Evolutionary conservation across 2,329 filamentous ascomycete genomes (phyloP), one percentile per base, ranked within the genome.

Genomic region (Xylaria sp.): DNA sequence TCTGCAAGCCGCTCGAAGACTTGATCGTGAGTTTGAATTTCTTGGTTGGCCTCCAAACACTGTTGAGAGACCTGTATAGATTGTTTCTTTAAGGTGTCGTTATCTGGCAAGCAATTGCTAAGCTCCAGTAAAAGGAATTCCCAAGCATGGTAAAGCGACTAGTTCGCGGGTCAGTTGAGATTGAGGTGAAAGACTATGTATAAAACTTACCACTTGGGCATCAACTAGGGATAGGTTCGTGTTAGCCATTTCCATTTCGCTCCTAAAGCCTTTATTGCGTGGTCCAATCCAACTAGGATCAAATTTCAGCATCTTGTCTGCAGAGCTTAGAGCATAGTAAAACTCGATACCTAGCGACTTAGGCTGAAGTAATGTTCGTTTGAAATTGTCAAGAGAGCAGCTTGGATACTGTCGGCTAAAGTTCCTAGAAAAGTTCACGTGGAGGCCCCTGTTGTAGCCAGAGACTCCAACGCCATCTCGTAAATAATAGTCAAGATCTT

Each of bases 141-240:
- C 93, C 95, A 98, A 64, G 93, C 92, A 74, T 93, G 90, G 71
- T 98, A 91, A 21, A 99, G 87, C 51, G 90, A 88, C 91, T 93
- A 75, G 42, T 66, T 66, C 13, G 25, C 16, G 25, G 54, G 73
- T 83, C 75, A 82, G 73, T 29, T 42, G 29, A 27, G 1, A 32
- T 62, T 23, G 5, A 29, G 62, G 1, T 4, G 16, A 42, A 62
- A 21, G 3, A 25, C 6, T 67, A 53, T 50, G 23, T 5, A 50
- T 82, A 89, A 81, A 84, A 83, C 90, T 82, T 84, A 93, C 90
- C 72, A 96, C 91, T 82, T 99, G 94, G 27, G 95, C 93, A 79
- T 98, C 94, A 40, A 99, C 93, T 40, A 97, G 84, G 27, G 94
- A 97, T 61, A 99, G 80, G 79, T 99, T 98, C 70, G 92, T 84